phyloP scores from a whole-genome alignment of 31 red algal genomes.

The Porphyra umbilicalis region DNA sequence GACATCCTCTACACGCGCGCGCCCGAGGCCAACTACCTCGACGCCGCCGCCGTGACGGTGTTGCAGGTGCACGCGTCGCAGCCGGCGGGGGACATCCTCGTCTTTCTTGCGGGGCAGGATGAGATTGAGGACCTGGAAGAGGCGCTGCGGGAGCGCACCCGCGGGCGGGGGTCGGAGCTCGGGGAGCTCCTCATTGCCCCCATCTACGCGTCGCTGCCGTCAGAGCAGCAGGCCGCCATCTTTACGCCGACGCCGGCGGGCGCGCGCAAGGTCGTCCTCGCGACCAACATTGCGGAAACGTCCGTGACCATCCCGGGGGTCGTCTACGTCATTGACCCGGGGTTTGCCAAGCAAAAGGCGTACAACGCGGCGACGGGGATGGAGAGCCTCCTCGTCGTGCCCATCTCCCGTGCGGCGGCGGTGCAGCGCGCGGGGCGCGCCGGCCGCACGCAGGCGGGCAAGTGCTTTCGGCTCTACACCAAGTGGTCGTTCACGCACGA shows the following conservation, averaged over 20 bases:
- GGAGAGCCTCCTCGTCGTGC: slow-evolving; percentile 77
- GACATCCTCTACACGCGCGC: slow-evolving; percentile 78
- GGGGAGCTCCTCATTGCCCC: slow-evolving; percentile 78
- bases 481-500: slow-evolving; percentile 83
- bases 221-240: slow-evolving; percentile 80
- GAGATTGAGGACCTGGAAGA: slow-evolving; percentile 83
- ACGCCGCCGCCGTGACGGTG: slow-evolving; percentile 64
- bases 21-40: slow-evolving; percentile 79
- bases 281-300: slow-evolving; percentile 98
- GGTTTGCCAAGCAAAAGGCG: slow-evolving; percentile 87
- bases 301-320: slow-evolving; percentile 92
- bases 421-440: slow-evolving; percentile 91
- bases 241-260: slow-evolving; percentile 80
- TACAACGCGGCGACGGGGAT: slow-evolving; percentile 91
- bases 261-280: slow-evolving; percentile 93
- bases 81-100: slow-evolving; percentile 87
- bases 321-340: slow-evolving; percentile 96
- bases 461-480: slow-evolving; percentile 97
- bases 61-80: slow-evolving; percentile 90
- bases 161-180: slow-evolving; percentile 43
- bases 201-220: slow-evolving; percentile 87
- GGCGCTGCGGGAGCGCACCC: slow-evolving; percentile 41
- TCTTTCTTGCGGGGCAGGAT: slow-evolving; percentile 94
- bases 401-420: slow-evolving; percentile 73
- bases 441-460: slow-evolving; percentile 88